Conservation (phyloP, 495 filamentous ascomycete genomes). For the Penicillium nucicola region DNA sequence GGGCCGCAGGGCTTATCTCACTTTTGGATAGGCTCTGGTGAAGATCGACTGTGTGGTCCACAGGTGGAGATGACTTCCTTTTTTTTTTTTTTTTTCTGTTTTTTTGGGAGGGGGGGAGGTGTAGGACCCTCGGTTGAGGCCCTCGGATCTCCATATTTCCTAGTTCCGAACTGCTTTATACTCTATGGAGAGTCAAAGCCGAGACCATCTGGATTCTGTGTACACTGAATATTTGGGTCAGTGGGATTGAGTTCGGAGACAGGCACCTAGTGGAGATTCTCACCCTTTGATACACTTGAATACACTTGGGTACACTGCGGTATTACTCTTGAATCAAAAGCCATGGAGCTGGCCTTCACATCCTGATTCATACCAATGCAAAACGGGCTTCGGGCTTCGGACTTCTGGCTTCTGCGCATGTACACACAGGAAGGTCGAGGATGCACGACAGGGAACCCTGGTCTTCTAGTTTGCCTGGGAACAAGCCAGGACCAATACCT, state of each 20-base stretch:
- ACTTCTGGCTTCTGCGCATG: too few relatives aligned
- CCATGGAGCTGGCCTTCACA: too few relatives aligned
- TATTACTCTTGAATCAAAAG: too few relatives aligned
- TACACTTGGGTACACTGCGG: too few relatives aligned
- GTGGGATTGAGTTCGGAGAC: background rate
- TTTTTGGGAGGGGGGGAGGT: too few relatives aligned
- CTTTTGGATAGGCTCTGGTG: constrained; percentile 12
- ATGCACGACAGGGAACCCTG: background rate
- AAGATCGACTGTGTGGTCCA: constrained; percentile 24
- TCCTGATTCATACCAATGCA: too few relatives aligned
- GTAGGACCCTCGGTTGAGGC: constrained; percentile 13
- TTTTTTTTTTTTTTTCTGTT: constrained; percentile 14
- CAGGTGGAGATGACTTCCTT: constrained; percentile 15
- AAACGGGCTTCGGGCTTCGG: too few relatives aligned
- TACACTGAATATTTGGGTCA: constrained; percentile 12
- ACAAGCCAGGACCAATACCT: background rate
- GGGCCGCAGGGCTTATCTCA: constrained; percentile 29
- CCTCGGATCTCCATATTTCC: constrained; percentile 1
- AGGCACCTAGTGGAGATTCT: constrained; percentile 16
- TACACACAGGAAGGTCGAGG: too few relatives aligned
- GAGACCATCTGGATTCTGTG: constrained; percentile 12
- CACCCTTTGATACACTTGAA: background rate
- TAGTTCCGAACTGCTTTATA: background rate
- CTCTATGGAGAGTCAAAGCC: constrained; percentile 16
- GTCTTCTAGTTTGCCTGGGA: background rate